A percentile compares a stretch with the other conserved stretches of the same genome.
phyloP scores from a whole-genome alignment of 2,329 filamentous ascomycete genomes.

The Cladophialophora immunda region DNA sequence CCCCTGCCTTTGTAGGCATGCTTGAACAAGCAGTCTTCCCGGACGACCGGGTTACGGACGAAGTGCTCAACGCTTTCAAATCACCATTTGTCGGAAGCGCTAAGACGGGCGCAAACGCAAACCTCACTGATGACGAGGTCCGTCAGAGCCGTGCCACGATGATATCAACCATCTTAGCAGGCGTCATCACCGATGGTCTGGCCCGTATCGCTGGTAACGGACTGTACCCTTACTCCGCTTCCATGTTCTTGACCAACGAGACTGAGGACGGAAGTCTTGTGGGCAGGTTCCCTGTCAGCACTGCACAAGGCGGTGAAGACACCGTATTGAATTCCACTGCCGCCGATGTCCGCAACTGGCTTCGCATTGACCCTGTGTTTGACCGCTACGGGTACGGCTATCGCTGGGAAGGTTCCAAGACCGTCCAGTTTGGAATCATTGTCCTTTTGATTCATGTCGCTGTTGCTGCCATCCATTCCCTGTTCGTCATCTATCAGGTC shows the following conservation, averaged over 20 bases:
- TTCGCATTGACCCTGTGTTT: constrained; percentile 33
- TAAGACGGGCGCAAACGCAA: neutral
- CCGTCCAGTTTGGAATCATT: constrained; percentile 33
- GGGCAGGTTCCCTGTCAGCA: constrained; percentile 29
- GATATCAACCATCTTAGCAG: constrained; percentile 31
- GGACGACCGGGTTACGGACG: constrained; percentile 10
- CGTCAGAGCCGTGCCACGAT: constrained; percentile 25
- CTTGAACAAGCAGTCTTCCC: constrained; percentile 17
- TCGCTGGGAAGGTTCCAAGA: constrained; percentile 29
- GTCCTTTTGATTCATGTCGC: constrained; percentile 30
- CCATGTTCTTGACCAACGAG: constrained; percentile 34
- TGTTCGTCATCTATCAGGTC: constrained; percentile 29
- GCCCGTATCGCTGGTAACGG: constrained; percentile 34
- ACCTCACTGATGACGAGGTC: constrained; percentile 22
- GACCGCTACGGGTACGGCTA: constrained; percentile 35
- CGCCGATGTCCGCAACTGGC: constrained; percentile 24
- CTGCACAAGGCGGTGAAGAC: constrained; percentile 30
- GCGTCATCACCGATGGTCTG: constrained; percentile 31
- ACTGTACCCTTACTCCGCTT: constrained; percentile 30
- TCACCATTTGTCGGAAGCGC: constrained; percentile 23
- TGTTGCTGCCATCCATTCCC: constrained; percentile 22
- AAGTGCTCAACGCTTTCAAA: constrained; percentile 28
- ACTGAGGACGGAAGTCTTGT: constrained; percentile 28
- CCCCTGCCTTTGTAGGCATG: constrained; percentile 28
- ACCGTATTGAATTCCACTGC: constrained; percentile 28